phyloP scores from a whole-genome alignment of 75 land plant species.

The Cunninghamia lanceolata region DNA sequence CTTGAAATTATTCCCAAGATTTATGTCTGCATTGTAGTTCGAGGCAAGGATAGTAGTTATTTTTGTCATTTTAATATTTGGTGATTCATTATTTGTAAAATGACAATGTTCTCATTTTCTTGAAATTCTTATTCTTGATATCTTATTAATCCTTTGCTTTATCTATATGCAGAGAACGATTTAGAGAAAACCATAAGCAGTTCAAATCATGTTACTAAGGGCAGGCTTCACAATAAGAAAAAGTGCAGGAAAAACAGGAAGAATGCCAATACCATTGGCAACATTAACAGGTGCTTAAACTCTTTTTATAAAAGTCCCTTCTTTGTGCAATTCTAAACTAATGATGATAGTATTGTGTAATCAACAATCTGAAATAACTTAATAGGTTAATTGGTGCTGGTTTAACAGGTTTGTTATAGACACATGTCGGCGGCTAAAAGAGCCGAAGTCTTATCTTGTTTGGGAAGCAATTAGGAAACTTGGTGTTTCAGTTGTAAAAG shows the following conservation, averaged over 20 bases:
- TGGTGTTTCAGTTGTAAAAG: constrained; percentile 59
- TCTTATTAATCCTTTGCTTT: background rate
- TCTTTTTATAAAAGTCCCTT: background rate
- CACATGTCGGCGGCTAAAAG: constrained; percentile 60
- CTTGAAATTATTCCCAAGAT: background rate
- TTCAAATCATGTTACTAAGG: background rate
- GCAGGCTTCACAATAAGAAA: background rate
- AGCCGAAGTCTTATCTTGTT: constrained; percentile 68
- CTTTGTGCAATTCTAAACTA: background rate
- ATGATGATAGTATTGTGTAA: background rate
- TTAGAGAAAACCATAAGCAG: background rate
- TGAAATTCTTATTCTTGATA: background rate
- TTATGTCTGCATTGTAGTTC: background rate
- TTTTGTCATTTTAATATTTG: background rate
- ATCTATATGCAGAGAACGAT: background rate
- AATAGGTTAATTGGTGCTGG: background rate
- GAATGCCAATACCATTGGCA: background rate
- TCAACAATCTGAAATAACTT: background rate
- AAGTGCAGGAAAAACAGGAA: background rate
- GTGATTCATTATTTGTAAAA: background rate
- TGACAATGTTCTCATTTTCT: background rate
- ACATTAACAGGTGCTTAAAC: background rate
- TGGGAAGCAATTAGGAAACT: constrained; percentile 76
- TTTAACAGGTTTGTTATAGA: constrained; percentile 64
- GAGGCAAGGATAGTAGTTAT: background rate